These are phyloP conservation scores for Dipodascus geniculatus DNA, from an alignment of 805 yeast genomes.

Conservation along the genomic window DNA sequence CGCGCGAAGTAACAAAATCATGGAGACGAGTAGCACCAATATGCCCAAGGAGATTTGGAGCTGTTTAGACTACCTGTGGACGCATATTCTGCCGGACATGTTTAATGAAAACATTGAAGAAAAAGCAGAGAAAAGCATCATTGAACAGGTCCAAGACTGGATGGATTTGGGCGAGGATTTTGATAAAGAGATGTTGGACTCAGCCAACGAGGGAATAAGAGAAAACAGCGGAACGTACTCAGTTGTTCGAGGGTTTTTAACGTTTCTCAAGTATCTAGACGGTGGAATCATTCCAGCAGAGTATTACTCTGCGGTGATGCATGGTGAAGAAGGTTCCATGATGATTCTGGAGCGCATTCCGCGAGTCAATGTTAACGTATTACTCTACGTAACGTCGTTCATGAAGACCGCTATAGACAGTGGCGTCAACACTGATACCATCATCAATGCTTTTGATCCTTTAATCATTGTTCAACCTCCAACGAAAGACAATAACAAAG, in stretches of 20 bases:
- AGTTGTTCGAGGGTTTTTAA: conserved; percentile 21
- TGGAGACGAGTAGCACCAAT: conserved; percentile 12
- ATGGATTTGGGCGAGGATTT: conserved; percentile 24
- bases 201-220: conserved; percentile 17
- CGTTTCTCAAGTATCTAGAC: conserved; percentile 26
- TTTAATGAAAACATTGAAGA: conserved; percentile 16
- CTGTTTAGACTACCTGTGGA: conserved; percentile 27
- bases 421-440: conserved; percentile 16
- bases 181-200: conserved; percentile 21
- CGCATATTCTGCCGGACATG: conserved; percentile 15
- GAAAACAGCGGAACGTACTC: conserved; percentile 33
- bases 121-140: conserved; percentile 11
- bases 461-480: conserved; percentile 17
- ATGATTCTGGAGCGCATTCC: conserved; percentile 30
- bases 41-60: conserved; percentile 26
- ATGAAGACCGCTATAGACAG: conserved; percentile 24
- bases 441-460: conserved; percentile 23
- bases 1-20: conserved; percentile 12
- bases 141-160: conserved; percentile 24
- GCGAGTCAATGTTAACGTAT: conserved; percentile 30
- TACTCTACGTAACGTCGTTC: conserved; percentile 31
- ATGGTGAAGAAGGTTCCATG: conserved; percentile 23
- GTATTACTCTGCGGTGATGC: conserved; percentile 15
- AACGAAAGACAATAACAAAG: not conserved
- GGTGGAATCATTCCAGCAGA: conserved; percentile 32